These are phyloP conservation scores for Termitomyces sp. DNA, from an alignment of 768 basidiomycete species.

Conservation along the genomic window DNA sequence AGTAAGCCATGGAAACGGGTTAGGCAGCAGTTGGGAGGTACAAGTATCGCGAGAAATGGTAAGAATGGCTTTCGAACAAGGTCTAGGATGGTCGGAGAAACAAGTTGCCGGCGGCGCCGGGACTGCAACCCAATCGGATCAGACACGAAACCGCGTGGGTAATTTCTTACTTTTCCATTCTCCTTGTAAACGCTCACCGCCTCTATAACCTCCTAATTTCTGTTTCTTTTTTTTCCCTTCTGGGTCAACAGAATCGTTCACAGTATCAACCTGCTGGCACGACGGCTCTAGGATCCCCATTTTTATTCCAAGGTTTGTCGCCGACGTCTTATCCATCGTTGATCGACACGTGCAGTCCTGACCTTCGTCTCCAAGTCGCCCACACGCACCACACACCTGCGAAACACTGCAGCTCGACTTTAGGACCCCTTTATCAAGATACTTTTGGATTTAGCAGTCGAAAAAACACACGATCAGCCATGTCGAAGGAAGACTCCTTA, in stretches of 20 bases:
- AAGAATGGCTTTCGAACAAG: slow-evolving; percentile 38
- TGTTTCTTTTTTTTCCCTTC: slow-evolving; percentile 24
- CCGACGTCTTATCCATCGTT: slow-evolving; percentile 3
- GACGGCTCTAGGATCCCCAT: slow-evolving; percentile 31
- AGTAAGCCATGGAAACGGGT: slow-evolving; percentile 23
- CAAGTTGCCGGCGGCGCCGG: slow-evolving; percentile 10
- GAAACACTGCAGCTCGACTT: slow-evolving; percentile 20
- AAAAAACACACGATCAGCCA: slow-evolving; percentile 16
- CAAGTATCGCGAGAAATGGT: slow-evolving; percentile 57
- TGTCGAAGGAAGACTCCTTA: slow-evolving; percentile 15
- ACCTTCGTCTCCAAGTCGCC: slow-evolving; percentile 24
- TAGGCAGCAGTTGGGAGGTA: slow-evolving; percentile 50
- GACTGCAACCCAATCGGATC: slow-evolving; percentile 28
- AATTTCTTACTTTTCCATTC: slow-evolving; percentile 17
- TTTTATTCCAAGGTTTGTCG: slow-evolving; percentile 36
- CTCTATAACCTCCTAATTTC: slow-evolving; percentile 23
- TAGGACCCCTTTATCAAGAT: slow-evolving; percentile 11
- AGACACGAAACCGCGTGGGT: slow-evolving; percentile 41
- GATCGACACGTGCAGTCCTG: slow-evolving; percentile 15
- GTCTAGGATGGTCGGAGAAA: slow-evolving; percentile 11
- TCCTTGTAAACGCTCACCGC: slow-evolving; percentile 22
- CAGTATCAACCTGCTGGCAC: slow-evolving; percentile 27
- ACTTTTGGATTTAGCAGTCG: slow-evolving; percentile 15
- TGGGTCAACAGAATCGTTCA: slow-evolving; percentile 15
- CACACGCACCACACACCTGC: slow-evolving; percentile 31